Conservation (phyloP, 305 asterid genomes). For the Solanum hybrid region DNA sequence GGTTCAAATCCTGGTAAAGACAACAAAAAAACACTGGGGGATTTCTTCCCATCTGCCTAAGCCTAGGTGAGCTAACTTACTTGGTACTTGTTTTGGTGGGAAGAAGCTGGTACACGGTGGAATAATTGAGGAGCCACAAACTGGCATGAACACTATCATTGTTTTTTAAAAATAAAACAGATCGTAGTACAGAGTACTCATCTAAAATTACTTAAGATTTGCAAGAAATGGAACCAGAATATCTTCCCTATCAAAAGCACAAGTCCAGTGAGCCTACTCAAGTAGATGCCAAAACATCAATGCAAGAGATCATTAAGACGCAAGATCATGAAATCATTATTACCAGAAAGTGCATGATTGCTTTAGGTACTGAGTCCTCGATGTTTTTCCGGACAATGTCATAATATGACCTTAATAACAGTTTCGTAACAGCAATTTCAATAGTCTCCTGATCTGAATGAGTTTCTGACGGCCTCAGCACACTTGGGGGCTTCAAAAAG, state of each 20-base stretch:
- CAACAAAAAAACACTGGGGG: background rate
- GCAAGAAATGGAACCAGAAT: background rate
- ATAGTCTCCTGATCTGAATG: conserved; percentile 72
- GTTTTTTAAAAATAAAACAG: background rate
- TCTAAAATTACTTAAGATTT: background rate
- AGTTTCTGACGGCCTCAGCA: conserved; percentile 87
- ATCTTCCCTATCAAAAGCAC: background rate
- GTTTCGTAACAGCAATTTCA: conserved; percentile 71
- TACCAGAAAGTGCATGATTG: conserved; percentile 99
- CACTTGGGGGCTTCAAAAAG: conserved; percentile 67
- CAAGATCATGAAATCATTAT: background rate
- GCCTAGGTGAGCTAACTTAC: background rate
- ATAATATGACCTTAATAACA: conserved; percentile 81
- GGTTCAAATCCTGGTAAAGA: background rate
- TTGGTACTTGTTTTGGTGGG: background rate
- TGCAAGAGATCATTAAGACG: background rate
- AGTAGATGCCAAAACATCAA: background rate
- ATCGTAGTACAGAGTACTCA: background rate
- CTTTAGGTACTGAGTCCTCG: conserved; percentile 89
- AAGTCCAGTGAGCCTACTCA: background rate
- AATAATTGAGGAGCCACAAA: background rate
- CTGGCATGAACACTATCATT: background rate
- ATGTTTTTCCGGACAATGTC: conserved; percentile 89
- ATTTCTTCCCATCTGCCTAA: background rate
- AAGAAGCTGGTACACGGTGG: background rate